Evolutionary conservation across 371 early-diverging fungal genomes (phyloP), one percentile per base, ranked within the genome.

Genomic region (Mortierella sp.): DNA sequence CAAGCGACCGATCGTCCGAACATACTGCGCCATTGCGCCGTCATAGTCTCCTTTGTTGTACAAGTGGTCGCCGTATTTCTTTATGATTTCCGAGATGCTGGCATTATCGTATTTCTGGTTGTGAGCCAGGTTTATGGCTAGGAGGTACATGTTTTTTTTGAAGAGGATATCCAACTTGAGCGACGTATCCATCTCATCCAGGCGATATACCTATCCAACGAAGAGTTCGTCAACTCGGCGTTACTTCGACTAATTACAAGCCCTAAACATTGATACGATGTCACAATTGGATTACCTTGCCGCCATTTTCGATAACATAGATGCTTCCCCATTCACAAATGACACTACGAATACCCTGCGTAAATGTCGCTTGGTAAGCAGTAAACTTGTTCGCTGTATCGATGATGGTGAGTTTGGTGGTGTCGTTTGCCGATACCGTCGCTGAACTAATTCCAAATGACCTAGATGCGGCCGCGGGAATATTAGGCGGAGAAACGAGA

Each of bases 361-460:
- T 73, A 65, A 97, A 95, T 0, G 90, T 92, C 4, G 91, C 94
- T 3, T 90, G 85, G 61, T 91, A 96, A 0, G 97, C 97, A 11
- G 96, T 90, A 74, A 95, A 95, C 78, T 96, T 97, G 86, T 95
- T 95, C 45, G 88, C 92, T 0, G 96, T 91, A 69, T 98, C 98
- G 68, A 97, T 95, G 21, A 98, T 89, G 0, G 97, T 95, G 62
- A 98, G 83, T 40, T 89, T 90, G n/a, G 89, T 91, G 2, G 88
- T 74, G 47, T 90, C 90, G 32, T 83, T 86, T 32, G 86, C 78
- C 24, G 70, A 73, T 10, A 76, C 69, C 0, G 75, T 50, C 5
- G 72, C 58, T 22, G 58, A 58, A 47, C 61, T 67, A 57, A 64
- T 69, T 58, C 72, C 87, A 70, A 52, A 63, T 41, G 66, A 33